Percentiles rank a stretch among this genome's conserved stretches.
These are phyloP conservation scores for Colletotrichum sublineola DNA, from an alignment of 2,329 filamentous ascomycete genomes.

Conservation along the genomic window DNA sequence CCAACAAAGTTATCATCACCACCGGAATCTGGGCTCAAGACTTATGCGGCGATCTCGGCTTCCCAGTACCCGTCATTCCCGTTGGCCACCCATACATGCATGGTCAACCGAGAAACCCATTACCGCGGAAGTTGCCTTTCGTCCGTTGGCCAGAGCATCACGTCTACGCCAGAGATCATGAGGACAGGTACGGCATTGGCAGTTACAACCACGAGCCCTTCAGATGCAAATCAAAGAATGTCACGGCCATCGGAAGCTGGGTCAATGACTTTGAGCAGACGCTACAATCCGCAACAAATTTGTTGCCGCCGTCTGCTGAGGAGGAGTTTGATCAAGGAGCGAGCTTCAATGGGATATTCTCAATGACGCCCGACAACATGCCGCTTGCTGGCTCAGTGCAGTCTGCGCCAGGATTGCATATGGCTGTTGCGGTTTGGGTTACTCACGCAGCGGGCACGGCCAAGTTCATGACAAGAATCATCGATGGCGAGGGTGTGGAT, in stretches of 20 bases:
- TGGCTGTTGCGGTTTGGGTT: conserved; percentile 30
- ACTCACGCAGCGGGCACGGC: conserved; percentile 29
- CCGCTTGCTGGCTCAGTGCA: conserved; percentile 34
- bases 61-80: conserved; percentile 25
- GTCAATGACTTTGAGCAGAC: conserved; percentile 14
- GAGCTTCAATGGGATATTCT: conserved; percentile 32
- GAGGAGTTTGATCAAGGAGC: conserved; percentile 8
- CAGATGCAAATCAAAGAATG: conserved; percentile 10
- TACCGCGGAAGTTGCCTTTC: conserved; percentile 3
- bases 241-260: conserved; percentile 24
- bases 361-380: conserved; percentile 45
- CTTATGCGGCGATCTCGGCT: conserved; percentile 3
- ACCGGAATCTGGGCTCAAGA: conserved; percentile 29
- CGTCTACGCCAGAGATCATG: conserved; percentile 28
- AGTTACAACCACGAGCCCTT: conserved; percentile 28
- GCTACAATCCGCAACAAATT: background rate
- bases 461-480: conserved; percentile 7
- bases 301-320: conserved; percentile 1
- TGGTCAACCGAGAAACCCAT: background rate
- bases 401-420: conserved; percentile 15
- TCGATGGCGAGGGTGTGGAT: conserved; percentile 6
- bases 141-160: conserved; percentile 36
- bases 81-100: conserved; percentile 32
- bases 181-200: conserved; percentile 19
- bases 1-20: conserved; percentile 19